Evolutionary conservation across 768 basidiomycete genomes (phyloP), one percentile per base, ranked within the genome.

Genomic region (Paxillus ammoniavirescens): DNA sequence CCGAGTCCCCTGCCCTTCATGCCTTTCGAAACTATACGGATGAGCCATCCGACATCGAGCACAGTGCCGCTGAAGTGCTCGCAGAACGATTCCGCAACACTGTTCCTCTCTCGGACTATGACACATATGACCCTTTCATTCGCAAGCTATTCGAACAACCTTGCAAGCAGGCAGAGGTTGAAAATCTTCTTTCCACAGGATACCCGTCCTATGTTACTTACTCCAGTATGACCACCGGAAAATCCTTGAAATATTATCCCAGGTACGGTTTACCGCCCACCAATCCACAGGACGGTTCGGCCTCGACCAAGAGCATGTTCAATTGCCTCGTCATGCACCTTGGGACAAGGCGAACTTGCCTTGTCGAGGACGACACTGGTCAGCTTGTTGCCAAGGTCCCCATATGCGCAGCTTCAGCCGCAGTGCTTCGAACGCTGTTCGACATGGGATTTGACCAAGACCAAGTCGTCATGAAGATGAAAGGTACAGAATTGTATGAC

Each of bases 81-180:
- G 8, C 44, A n/a, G n/a, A 52, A n/a, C 18, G 17, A 14, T 53
- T 52, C n/a, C 47, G 51, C 21, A 9, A 15, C 7, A 42, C 43
- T 31, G 50, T 57, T 15, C 51, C 55, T 4, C 42, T 56, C 28
- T 52, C 55, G 12, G 38, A 35, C 26, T 42, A 49, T 36, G 28
- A 41, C 38, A 26, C 46, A 7, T 52, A 49, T 42, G 36, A 46
- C 28, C 55, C 47, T 7, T 57, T 53, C 51, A 30, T 46, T 6
- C 35, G 42, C 31, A 44, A 38, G 30, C 38, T 57, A 12, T 13
- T 49, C 18, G 42, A 46, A 8, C 33, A 35, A 13, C 52, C 56
- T 18, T 56, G 55, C 55, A 56, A 41, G 28, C 40, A 57, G 23
- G 47, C 35, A 21, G 52, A 57, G 4, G 45, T 52, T 9, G 35